These are phyloP conservation scores for Amylocystis lapponica DNA, from an alignment of 768 basidiomycete species.

Conservation along the genomic window DNA sequence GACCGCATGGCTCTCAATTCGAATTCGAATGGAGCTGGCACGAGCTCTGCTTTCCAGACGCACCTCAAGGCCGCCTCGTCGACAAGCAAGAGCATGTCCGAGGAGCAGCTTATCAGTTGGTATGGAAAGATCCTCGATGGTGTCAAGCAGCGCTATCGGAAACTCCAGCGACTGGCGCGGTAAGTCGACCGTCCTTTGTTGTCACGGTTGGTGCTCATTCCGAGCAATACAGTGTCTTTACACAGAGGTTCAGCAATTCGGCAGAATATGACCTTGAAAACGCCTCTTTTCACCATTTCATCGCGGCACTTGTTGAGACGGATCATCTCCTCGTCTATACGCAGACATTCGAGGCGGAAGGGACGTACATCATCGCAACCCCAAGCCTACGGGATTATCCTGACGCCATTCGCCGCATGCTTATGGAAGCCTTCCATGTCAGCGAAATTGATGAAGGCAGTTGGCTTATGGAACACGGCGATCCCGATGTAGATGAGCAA, in stretches of 20 bases:
- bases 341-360: conserved; percentile 78
- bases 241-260: conserved; percentile 88
- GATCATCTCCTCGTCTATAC: conserved; percentile 96
- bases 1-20: not conserved
- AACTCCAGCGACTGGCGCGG: conserved; percentile 91
- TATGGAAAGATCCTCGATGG: conserved; percentile 91
- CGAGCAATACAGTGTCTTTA: conserved; percentile 44
- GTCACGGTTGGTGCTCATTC: not conserved
- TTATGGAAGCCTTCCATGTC: conserved; percentile 81
- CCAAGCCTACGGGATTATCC: conserved; percentile 69
- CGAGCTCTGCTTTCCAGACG: conserved; percentile 29
- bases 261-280: conserved; percentile 84
- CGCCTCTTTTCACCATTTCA: conserved; percentile 71
- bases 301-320: conserved; percentile 70
- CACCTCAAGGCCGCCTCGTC: conserved; percentile 21
- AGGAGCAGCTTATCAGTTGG: conserved; percentile 82
- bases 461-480: conserved; percentile 34
- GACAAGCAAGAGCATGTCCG: conserved; percentile 53
- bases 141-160: conserved; percentile 86
- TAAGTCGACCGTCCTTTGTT: conserved; percentile 26
- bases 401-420: conserved; percentile 70
- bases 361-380: conserved; percentile 86
- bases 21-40: not conserved
- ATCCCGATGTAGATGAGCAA: conserved; percentile 48
- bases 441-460: conserved; percentile 51